phyloP scores from a whole-genome alignment of 2,329 filamentous ascomycete species.

The Aspergillus tubingensis region DNA sequence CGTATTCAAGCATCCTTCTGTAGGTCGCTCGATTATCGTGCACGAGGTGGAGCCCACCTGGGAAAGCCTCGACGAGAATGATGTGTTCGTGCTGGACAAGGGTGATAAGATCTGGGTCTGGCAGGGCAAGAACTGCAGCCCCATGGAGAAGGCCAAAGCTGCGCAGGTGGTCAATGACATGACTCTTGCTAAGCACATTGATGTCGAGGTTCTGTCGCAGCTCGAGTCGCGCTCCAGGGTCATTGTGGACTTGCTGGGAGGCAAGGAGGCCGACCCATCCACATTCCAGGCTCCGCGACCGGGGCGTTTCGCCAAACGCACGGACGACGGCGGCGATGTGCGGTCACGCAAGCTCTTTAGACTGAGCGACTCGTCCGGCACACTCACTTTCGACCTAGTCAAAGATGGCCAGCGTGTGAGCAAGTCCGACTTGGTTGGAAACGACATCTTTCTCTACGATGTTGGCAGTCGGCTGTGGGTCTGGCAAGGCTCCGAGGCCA shows the following conservation, averaged over 20 bases:
- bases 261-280: slow-evolving; percentile 45
- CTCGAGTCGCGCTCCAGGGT: slow-evolving; percentile 53
- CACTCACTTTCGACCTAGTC: slow-evolving; percentile 59
- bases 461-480: slow-evolving; percentile 63
- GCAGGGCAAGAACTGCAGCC: slow-evolving; percentile 66
- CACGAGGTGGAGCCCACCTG: slow-evolving; percentile 65
- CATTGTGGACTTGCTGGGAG: slow-evolving; percentile 60
- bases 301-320: slow-evolving; percentile 35
- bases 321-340: slow-evolving; percentile 17
- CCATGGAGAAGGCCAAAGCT: slow-evolving; percentile 69
- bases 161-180: slow-evolving; percentile 63
- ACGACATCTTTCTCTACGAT: slow-evolving; percentile 66
- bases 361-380: slow-evolving; percentile 63
- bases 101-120: slow-evolving; percentile 69
- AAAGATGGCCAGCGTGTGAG: slow-evolving; percentile 55
- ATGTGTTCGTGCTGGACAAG: slow-evolving; percentile 67
- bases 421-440: slow-evolving; percentile 55
- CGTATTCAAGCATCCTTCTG: slow-evolving; percentile 62
- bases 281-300: slow-evolving; percentile 48
- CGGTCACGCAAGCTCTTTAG: slow-evolving; percentile 56
- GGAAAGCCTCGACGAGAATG: slow-evolving; percentile 64
- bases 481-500: slow-evolving; percentile 64
- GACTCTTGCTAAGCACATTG: slow-evolving; percentile 62
- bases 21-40: slow-evolving; percentile 56
- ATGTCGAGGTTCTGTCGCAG: slow-evolving; percentile 67